Evolutionary conservation across 495 filamentous ascomycete genomes (phyloP).

Genomic region (Usnea hakonensis): DNA sequence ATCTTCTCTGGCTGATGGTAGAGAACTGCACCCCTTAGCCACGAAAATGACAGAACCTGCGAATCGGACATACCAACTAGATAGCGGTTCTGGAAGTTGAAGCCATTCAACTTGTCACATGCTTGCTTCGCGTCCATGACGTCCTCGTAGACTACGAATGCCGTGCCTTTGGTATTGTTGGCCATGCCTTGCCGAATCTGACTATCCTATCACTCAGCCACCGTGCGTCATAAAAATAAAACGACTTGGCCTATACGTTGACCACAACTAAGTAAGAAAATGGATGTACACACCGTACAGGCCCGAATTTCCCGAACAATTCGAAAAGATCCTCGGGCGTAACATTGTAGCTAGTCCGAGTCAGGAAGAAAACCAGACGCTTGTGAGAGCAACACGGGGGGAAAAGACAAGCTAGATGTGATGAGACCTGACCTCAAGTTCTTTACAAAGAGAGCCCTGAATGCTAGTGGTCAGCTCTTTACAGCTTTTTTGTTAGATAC

Average conservation of each 20-base stretch:
- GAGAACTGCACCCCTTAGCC: slow-evolving; percentile 55
- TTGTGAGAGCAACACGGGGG: background rate
- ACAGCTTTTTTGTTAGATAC: background rate
- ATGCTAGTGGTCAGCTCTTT: slow-evolving; percentile 3
- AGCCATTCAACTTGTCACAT: slow-evolving; percentile 98
- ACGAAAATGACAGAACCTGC: background rate
- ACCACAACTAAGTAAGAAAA: background rate
- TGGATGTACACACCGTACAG: slow-evolving; percentile 67
- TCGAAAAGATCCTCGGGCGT: slow-evolving; percentile 90
- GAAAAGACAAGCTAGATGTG: background rate
- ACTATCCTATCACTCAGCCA: slow-evolving; percentile 36
- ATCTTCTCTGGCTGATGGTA: slow-evolving; percentile 99
- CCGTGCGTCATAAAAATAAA: background rate
- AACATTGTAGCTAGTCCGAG: slow-evolving; percentile 73
- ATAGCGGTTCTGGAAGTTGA: slow-evolving; percentile 99
- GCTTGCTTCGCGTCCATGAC: slow-evolving; percentile 98
- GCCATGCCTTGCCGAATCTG: slow-evolving; percentile 98
- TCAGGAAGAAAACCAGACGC: background rate
- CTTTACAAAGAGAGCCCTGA: slow-evolving; percentile 94
- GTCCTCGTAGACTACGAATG: slow-evolving; percentile 98
- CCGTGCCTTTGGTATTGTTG: slow-evolving; percentile 94
- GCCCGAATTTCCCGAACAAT: slow-evolving; percentile 89
- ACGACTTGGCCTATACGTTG: background rate
- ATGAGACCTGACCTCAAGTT: slow-evolving; percentile 73
- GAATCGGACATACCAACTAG: slow-evolving; percentile 74